Percentiles rank a stretch among this genome's conserved stretches.
phyloP scores from a whole-genome alignment of 1,284 basidiomycete genomes.

The Chalciporus sp. region DNA sequence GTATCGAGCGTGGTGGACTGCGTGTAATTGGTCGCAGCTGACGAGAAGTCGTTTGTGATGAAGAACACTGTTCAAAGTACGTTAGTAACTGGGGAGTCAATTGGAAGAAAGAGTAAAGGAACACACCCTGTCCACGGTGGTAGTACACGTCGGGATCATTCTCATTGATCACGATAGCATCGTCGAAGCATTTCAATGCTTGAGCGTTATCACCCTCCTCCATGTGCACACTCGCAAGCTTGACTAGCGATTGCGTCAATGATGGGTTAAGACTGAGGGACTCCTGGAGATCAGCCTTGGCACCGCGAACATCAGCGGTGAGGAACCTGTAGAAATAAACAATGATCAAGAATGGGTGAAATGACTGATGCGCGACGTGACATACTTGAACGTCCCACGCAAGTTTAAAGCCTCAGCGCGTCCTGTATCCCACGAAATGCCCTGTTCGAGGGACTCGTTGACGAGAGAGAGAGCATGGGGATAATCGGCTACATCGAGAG shows the following conservation, averaged over 20 bases:
- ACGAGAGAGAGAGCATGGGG: conserved; percentile 79
- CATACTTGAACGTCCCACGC: conserved; percentile 92
- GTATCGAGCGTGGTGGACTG: conserved; percentile 86
- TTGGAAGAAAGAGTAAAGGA: neutral
- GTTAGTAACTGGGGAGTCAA: conserved; percentile 1
- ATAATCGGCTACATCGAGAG: conserved; percentile 88
- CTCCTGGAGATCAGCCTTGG: conserved; percentile 83
- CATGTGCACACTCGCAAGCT: conserved; percentile 98
- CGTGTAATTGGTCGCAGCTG: conserved; percentile 89
- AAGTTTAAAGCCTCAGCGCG: conserved; percentile 92
- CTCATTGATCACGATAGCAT: conserved; percentile 83
- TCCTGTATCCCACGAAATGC: conserved; percentile 75
- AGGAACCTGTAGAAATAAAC: conserved; percentile 65
- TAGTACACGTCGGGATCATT: conserved; percentile 98
- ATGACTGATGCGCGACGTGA: conserved; percentile 8
- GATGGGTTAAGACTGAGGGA: conserved; percentile 75
- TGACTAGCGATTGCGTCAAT: conserved; percentile 92
- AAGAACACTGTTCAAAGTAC: conserved; percentile 72
- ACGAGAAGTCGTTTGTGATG: conserved; percentile 89
- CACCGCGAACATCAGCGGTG: conserved; percentile 82
- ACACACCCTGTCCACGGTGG: conserved; percentile 92
- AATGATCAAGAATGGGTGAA: neutral
- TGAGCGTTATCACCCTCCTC: conserved; percentile 83
- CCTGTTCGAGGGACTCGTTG: conserved; percentile 89
- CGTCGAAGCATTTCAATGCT: conserved; percentile 91